A percentile compares a stretch with the other conserved stretches of the same genome.
Evolutionary conservation across 805 yeast species (phyloP).

Genomic region (Lipomyces kockii): DNA sequence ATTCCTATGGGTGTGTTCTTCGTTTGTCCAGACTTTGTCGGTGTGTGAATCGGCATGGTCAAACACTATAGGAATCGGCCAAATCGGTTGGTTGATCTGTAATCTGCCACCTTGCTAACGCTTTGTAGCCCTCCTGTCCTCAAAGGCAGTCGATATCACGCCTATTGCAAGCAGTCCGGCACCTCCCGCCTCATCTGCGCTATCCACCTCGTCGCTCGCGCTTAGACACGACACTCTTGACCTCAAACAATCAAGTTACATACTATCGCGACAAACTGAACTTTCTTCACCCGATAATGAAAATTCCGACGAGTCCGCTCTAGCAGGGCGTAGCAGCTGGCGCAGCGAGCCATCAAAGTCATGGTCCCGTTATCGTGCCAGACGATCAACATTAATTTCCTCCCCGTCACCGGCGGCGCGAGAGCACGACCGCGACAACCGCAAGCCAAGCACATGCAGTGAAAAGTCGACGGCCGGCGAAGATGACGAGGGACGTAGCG

Average conservation of each 20-base stretch:
- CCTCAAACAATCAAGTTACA: not conserved
- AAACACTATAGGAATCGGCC: not conserved
- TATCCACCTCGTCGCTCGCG: not conserved
- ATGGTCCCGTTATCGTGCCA: not conserved
- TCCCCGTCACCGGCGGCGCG: not conserved
- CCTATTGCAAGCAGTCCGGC: not conserved
- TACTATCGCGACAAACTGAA: not conserved
- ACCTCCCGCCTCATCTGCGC: not conserved
- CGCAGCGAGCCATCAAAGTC: not conserved
- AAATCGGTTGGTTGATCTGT: too few species aligned
- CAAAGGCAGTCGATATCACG: not conserved
- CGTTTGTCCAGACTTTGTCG: not conserved
- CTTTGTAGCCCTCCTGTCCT: not conserved
- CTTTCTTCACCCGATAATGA: not conserved
- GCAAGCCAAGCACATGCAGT: not conserved
- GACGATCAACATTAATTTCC: not conserved
- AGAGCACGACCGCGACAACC: not conserved
- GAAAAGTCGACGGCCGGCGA: not conserved
- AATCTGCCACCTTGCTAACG: not conserved
- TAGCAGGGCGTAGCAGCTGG: not conserved
- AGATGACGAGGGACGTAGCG: not conserved
- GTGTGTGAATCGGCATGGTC: not conserved
- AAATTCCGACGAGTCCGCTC: not conserved
- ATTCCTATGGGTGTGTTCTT: constrained; percentile 10
- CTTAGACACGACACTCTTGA: not conserved